phyloP scores from a whole-genome alignment of 495 filamentous ascomycete genomes.

The Penicillium atrosanguineum region DNA sequence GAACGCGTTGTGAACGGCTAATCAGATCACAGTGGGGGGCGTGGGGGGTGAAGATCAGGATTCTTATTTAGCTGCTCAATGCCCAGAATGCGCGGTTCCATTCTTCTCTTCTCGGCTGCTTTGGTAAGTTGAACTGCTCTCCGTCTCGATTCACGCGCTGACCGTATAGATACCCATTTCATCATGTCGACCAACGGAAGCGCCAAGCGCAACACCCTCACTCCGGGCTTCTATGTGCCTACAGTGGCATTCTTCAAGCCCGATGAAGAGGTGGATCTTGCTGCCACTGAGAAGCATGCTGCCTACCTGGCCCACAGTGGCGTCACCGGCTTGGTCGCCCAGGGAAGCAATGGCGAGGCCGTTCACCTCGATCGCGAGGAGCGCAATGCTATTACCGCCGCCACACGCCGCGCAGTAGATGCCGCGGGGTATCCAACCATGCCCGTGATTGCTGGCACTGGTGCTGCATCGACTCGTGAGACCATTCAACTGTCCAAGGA shows the following conservation, averaged over 20 bases:
- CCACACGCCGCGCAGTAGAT: constrained; percentile 74
- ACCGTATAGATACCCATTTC: background rate
- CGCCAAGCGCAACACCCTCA: constrained; percentile 26
- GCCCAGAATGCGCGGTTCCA: constrained; percentile 1
- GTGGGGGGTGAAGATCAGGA: constrained; percentile 21
- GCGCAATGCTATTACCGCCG: constrained; percentile 64
- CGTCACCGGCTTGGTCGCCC: constrained; percentile 75
- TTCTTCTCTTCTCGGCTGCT: background rate
- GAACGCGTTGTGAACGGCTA: constrained; percentile 12
- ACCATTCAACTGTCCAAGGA: constrained; percentile 78
- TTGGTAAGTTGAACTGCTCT: background rate
- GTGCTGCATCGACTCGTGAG: constrained; percentile 81
- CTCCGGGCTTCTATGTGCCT: constrained; percentile 63
- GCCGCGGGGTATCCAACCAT: constrained; percentile 62
- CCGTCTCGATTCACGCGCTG: background rate
- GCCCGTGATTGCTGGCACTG: constrained; percentile 83
- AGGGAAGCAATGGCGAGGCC: constrained; percentile 89
- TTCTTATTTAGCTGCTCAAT: constrained; percentile 16
- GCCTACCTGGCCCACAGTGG: constrained; percentile 80
- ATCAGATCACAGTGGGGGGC: constrained; percentile 14
- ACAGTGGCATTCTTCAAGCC: constrained; percentile 67
- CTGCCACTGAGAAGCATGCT: constrained; percentile 70
- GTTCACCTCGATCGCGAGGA: constrained; percentile 74
- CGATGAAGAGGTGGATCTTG: constrained; percentile 61
- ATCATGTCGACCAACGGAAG: constrained; percentile 27